Base-by-base conservation (phyloP, 306 rosid species). In the Cucumis sativus region DNA sequence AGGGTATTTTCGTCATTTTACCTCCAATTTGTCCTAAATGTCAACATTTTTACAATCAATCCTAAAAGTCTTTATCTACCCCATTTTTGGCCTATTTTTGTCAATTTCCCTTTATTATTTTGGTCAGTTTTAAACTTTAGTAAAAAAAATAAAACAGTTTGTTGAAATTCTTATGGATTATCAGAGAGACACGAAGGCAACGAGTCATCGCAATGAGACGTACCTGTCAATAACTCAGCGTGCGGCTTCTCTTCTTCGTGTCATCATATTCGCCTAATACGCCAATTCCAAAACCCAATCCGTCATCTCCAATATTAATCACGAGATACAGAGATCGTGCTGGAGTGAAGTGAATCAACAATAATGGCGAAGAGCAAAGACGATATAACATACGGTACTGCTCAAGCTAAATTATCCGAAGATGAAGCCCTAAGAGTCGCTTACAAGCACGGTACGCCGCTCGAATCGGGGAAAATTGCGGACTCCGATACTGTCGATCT, bases 391-490 rank as follows among this genome's bases (percentile, higher is more conserved):
- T 68, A 68, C 56, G 74, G 74, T 6, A 85, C 91, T 40, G 13
- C 90, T 60, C 96, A 90, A n/a, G 89, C 91, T 15, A 86, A 80
- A 75, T 43, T 83, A 54, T 55, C 79, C 8, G 92, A 84, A 21
- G 92, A 92, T 37, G 92, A 90, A 80, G 85, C 81, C 6, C 10
- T 80, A 57, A 88, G 90, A n/a, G 88, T 87, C 15, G 84, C 54
- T 3, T 84, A 88, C 82, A 81, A 78, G 80, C 88, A 86, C 75
- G 92, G 88, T 6, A 84, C 86, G 0, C 96, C 97, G 40, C 87
- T 87, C 47, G 94, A 90, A 86, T 96, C 77, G 18, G 96, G 93
- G 1, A 92, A 81, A 74, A 88, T 90, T 21, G 87, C 89, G 11
- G 90, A 90, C 1, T 87, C 91, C 52, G 83, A 90, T 47, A 79